Evolutionary conservation across 306 rosid species (phyloP).

Genomic region (Vigna radiata): DNA sequence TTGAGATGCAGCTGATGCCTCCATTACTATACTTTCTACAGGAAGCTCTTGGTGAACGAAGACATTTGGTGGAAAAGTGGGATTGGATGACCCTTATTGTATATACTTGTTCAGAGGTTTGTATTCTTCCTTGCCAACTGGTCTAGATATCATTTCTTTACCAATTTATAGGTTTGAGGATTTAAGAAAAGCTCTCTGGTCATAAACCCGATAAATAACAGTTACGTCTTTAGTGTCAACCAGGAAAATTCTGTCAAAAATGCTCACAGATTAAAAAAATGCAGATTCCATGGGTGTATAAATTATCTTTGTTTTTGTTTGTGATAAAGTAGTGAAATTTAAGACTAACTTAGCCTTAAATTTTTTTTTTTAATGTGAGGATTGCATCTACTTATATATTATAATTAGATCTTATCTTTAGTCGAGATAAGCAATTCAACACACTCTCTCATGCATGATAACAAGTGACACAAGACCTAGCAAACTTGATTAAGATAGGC

Average conservation of each 20-base stretch:
- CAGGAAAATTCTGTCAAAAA: not conserved
- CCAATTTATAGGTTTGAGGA: constrained; percentile 9
- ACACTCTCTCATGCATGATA: too few relatives aligned
- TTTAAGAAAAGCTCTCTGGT: constrained; percentile 1
- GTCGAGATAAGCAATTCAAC: too few relatives aligned
- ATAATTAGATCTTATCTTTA: too few relatives aligned
- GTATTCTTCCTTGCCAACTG: constrained; percentile 41
- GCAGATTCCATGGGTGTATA: not conserved
- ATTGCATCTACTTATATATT: too few relatives aligned
- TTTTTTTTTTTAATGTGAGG: too few relatives aligned
- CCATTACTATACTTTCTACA: constrained; percentile 77
- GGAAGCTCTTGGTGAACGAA: constrained; percentile 68
- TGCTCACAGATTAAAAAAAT: not conserved
- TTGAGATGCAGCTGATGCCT: constrained; percentile 92
- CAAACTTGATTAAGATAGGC: too few relatives aligned
- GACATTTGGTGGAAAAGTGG: constrained; percentile 69
- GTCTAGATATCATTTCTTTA: not conserved
- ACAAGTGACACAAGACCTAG: too few relatives aligned
- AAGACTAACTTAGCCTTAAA: too few relatives aligned
- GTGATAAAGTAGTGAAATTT: too few relatives aligned
- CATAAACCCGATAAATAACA: constrained; percentile 17
- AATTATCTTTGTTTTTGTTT: not conserved
- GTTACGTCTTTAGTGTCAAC: not conserved
- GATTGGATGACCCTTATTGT: constrained; percentile 85
- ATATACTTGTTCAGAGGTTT: constrained; percentile 82